Percentiles rank a stretch among this genome's conserved stretches.
Conservation (phyloP, 768 basidiomycete genomes). For the Asterophora parasitica region DNA sequence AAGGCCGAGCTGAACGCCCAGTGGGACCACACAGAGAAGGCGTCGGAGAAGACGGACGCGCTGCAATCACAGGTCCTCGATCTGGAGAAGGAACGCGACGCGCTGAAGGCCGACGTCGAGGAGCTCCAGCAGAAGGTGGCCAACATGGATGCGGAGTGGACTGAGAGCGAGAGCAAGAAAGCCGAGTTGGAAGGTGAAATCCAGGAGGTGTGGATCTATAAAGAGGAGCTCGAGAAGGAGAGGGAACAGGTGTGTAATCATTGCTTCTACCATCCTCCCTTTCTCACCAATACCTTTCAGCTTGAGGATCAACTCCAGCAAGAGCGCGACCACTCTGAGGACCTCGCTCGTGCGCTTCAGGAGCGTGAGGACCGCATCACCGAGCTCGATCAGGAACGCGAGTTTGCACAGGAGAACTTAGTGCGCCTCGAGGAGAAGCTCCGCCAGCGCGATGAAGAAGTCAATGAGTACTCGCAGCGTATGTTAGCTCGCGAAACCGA, state of each 20-base stretch:
- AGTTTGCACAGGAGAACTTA: slow-evolving; percentile 48
- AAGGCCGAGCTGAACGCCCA: slow-evolving; percentile 67
- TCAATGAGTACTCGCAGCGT: slow-evolving; percentile 42
- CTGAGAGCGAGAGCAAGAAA: slow-evolving; percentile 50
- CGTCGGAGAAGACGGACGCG: slow-evolving; percentile 40
- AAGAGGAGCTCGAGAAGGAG: slow-evolving; percentile 54
- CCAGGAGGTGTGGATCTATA: slow-evolving; percentile 46
- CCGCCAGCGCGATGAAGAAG: slow-evolving; percentile 52
- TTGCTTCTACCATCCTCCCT: not conserved
- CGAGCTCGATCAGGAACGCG: slow-evolving; percentile 50
- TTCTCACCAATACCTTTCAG: slow-evolving; percentile 25
- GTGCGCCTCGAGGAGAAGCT: slow-evolving; percentile 55
- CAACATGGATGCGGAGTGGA: slow-evolving; percentile 51
- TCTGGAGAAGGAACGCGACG: slow-evolving; percentile 36
- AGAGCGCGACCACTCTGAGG: slow-evolving; percentile 47
- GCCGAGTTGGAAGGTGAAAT: slow-evolving; percentile 52
- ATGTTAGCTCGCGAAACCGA: slow-evolving; percentile 47
- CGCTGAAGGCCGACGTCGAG: slow-evolving; percentile 33
- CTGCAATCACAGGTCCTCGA: slow-evolving; percentile 32
- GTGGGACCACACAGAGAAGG: slow-evolving; percentile 60
- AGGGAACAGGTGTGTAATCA: slow-evolving; percentile 41
- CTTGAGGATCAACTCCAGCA: slow-evolving; percentile 49
- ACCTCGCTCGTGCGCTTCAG: slow-evolving; percentile 42
- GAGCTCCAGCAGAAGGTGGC: slow-evolving; percentile 38
- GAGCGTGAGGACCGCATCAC: slow-evolving; percentile 50